Base-by-base conservation (phyloP, 2,329 filamentous ascomycete genomes). In the Aspergillus felis region DNA sequence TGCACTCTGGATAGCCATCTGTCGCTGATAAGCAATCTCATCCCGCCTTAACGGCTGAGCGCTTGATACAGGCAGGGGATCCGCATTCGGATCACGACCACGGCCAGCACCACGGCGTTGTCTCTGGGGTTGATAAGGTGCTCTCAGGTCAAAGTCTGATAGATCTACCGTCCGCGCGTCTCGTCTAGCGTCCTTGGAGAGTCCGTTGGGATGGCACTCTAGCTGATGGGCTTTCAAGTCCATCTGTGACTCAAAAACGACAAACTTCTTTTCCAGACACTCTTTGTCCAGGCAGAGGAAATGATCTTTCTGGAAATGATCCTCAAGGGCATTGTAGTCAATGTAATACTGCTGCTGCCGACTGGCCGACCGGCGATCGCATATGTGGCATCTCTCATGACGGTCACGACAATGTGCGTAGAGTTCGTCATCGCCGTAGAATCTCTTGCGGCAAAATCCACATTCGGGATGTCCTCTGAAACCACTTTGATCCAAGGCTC, bases 391-490 rank as follows among this genome's bases (percentile, higher is more conserved):
- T 56, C 91, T 84, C 76, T 99, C 94, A 73, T 99, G 94, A 73
- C 90, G 93, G 72, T 93, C 90, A 60, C 93, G 86, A 71, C 94
- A 97, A 76, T 99, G 94, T 54, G 90, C 84, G 72, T 92, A 99
- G 1, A 99, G 81, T 76, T 97, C 95, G 71, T 99, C 94, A 65
- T 92, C 91, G 49, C 95, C 92, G 73, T 97, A 99, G 76, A 97
- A 99, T 38, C 93, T 84, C 71, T 91, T 85, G 55, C 87, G 86
- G 73, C 94, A 99, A 76, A 99, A 99, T 4, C 87, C 90, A 74
- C 94, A 99, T 54, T 97, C 85, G 0, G 94, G 94, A 71, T 99
- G 94, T 8, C 94, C 94, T 72, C 89, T 94, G 78, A 99, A 99
- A 0, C 94, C 94, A 28, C 90, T 97, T 78, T 97, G 94, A 67